These are phyloP conservation scores for Draba incana DNA, from an alignment of 345 rosid species.

Conservation along the genomic window DNA sequence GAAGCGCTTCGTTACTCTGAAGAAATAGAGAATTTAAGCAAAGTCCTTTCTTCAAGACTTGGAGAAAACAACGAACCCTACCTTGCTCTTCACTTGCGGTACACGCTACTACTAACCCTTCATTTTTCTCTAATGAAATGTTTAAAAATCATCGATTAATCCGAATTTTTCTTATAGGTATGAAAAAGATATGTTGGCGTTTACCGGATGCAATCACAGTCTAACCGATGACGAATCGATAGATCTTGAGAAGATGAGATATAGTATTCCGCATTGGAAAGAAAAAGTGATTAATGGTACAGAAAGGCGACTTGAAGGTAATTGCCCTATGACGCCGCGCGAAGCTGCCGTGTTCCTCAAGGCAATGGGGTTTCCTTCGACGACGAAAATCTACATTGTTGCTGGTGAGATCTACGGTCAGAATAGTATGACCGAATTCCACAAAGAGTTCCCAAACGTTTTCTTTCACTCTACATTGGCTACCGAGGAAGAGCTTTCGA, in stretches of 20 bases:
- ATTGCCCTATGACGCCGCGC: slow-evolving; percentile 76
- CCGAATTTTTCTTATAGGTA: slow-evolving; percentile 46
- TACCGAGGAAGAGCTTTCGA: slow-evolving; percentile 55
- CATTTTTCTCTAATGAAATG: background rate
- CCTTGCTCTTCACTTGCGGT: slow-evolving; percentile 79
- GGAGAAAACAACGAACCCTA: slow-evolving; percentile 46
- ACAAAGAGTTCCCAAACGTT: slow-evolving; percentile 56
- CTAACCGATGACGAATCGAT: slow-evolving; percentile 51
- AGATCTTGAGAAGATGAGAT: slow-evolving; percentile 55
- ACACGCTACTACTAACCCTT: slow-evolving; percentile 11
- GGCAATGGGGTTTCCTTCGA: slow-evolving; percentile 65
- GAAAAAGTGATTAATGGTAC: slow-evolving; percentile 57
- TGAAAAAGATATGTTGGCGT: slow-evolving; percentile 85
- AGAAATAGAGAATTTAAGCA: slow-evolving; percentile 54
- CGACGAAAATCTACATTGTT: slow-evolving; percentile 66
- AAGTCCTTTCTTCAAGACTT: slow-evolving; percentile 53
- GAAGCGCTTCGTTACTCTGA: slow-evolving; percentile 59
- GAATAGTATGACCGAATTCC: slow-evolving; percentile 50
- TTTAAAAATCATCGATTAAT: background rate
- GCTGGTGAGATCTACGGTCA: slow-evolving; percentile 72
- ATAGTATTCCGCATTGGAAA: slow-evolving; percentile 58
- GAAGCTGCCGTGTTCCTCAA: slow-evolving; percentile 69
- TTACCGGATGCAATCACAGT: slow-evolving; percentile 73
- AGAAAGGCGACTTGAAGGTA: slow-evolving; percentile 49
- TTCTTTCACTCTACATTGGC: slow-evolving; percentile 57